Evolutionary conservation across 441 rosid species (phyloP).

Genomic region (Biscutella auriculata): DNA sequence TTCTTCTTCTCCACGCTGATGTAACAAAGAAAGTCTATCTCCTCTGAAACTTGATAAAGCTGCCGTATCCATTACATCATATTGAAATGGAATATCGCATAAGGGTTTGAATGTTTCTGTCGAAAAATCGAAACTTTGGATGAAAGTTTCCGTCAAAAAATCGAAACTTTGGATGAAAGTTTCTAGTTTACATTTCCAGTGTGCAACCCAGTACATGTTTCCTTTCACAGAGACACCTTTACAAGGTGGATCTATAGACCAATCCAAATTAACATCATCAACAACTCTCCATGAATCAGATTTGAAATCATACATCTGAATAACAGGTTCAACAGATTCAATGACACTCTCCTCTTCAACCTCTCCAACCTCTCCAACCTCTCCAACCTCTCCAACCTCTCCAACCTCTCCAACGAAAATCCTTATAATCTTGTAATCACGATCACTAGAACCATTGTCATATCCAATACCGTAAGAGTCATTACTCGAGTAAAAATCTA

Average conservation of each 20-base stretch:
- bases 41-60: slow-evolving; percentile 11
- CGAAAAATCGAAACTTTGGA: slow-evolving; percentile 12
- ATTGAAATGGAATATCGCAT: background rate
- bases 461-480: slow-evolving; percentile 20
- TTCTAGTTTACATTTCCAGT: slow-evolving; percentile 12
- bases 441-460: background rate
- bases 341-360: background rate
- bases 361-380: background rate
- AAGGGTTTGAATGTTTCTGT: slow-evolving; percentile 7
- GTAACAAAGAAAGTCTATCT: slow-evolving; percentile 18
- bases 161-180: slow-evolving; percentile 16
- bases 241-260: slow-evolving; percentile 19
- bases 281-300: slow-evolving; percentile 7
- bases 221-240: slow-evolving; percentile 18
- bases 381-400: background rate
- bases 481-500: slow-evolving; percentile 4
- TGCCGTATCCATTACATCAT: slow-evolving; percentile 3
- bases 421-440: slow-evolving; percentile 11
- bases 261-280: background rate
- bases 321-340: background rate
- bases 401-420: slow-evolving; percentile 2
- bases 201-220: slow-evolving; percentile 23
- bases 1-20: slow-evolving; percentile 10
- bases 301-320: slow-evolving; percentile 7
- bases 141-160: slow-evolving; percentile 7